Evolutionary conservation across 1,284 basidiomycete genomes (phyloP), one percentile per base, ranked within the genome.

Genomic region (Wolfiporia cocos): DNA sequence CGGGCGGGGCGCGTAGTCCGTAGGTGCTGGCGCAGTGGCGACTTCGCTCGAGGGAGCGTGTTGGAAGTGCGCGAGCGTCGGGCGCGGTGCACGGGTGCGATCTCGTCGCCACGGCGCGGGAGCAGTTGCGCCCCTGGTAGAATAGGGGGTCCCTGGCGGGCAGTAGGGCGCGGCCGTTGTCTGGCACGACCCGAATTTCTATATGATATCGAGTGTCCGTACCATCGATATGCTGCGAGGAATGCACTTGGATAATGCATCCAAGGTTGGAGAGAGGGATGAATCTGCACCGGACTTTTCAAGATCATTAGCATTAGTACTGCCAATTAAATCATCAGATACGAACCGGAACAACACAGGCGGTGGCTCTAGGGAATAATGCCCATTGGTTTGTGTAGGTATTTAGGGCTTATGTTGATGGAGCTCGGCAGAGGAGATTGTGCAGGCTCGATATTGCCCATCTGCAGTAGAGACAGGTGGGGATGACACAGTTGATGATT

Each of bases 151-250:
- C n/a, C n/a, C n/a, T n/a, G n/a, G n/a, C n/a, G n/a, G n/a, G n/a
- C n/a, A n/a, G n/a, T n/a, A n/a, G n/a, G n/a, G n/a, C n/a, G n/a
- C n/a, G n/a, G n/a, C n/a, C n/a, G n/a, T n/a, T n/a, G n/a, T n/a
- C n/a, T n/a, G n/a, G n/a, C n/a, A n/a, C n/a, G n/a, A n/a, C n/a
- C n/a, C n/a, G n/a, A n/a, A n/a, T n/a, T n/a, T n/a, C n/a, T n/a
- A n/a, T n/a, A n/a, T n/a, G n/a, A n/a, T n/a, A n/a, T n/a, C n/a
- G n/a, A n/a, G n/a, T n/a, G n/a, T n/a, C 33, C 64, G 65, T 30
- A 59, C 54, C 49, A 67, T 55, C 5, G 58, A 55, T 24, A 60
- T 64, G 43, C 63, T 66, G 43, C 66, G 66, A 32, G 47, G 41
- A 18, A 65, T 46, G 30, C 65, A 59, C 31, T 59, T 52, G 33